Conservation (phyloP, 2,329 filamentous ascomycete species). For the Fusarium staphyleae region DNA sequence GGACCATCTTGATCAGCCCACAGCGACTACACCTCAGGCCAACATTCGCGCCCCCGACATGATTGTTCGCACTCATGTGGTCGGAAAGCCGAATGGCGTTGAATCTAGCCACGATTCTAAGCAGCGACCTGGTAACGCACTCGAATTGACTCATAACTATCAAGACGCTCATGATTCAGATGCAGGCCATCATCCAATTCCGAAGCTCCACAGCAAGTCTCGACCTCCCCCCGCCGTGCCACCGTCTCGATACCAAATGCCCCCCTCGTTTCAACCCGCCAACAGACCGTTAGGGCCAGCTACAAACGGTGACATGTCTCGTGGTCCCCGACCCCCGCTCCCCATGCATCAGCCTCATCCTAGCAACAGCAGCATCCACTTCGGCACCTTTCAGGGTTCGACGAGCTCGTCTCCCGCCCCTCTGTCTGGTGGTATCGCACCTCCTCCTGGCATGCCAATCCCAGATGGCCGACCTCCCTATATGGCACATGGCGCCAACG, state of each 20-base stretch:
- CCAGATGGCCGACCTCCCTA: constrained; percentile 46
- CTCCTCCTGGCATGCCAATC: constrained; percentile 55
- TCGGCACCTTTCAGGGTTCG: constrained; percentile 62
- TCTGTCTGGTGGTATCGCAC: constrained; percentile 56
- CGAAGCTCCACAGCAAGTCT: constrained; percentile 30
- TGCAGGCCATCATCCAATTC: constrained; percentile 22
- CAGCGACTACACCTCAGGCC: constrained; percentile 17
- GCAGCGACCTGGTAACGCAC: constrained; percentile 26
- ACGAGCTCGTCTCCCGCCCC: constrained; percentile 65
- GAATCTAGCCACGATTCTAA: constrained; percentile 23
- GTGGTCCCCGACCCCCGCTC: constrained; percentile 44
- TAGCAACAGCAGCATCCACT: constrained; percentile 64
- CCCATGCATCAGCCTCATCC: constrained; percentile 59
- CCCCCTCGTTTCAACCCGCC: constrained; percentile 52
- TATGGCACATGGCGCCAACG: constrained; percentile 45
- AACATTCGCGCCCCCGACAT: constrained; percentile 17
- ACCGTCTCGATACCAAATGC: constrained; percentile 52
- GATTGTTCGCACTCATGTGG: constrained; percentile 2
- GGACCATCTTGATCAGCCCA: constrained; percentile 37
- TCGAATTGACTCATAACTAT: background rate
- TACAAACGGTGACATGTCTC: constrained; percentile 46
- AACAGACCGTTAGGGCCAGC: constrained; percentile 42
- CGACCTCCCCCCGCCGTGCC: constrained; percentile 45
- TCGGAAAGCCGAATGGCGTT: constrained; percentile 30
- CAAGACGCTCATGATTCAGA: constrained; percentile 12